phyloP scores from a whole-genome alignment of 1,284 basidiomycete genomes.

The Phlebopus sp. region DNA sequence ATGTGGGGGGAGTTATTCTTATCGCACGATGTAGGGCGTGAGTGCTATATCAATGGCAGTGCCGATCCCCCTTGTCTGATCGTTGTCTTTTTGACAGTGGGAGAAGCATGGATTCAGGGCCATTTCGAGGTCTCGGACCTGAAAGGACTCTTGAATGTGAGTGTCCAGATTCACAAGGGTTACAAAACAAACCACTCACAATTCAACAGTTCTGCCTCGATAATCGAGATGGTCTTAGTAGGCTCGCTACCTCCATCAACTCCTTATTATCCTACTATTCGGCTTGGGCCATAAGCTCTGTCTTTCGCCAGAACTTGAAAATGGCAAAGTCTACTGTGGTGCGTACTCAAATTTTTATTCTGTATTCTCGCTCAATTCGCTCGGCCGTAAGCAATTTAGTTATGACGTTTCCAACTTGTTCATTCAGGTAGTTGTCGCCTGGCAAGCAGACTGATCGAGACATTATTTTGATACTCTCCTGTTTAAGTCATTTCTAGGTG shows the following conservation, averaged over 20 bases:
- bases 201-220: slow-evolving; percentile 43
- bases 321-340: slow-evolving; percentile 38
- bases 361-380: neutral
- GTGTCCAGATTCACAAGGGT: neutral
- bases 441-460: neutral
- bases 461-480: neutral
- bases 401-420: slow-evolving; percentile 42
- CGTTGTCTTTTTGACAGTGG: slow-evolving; percentile 5
- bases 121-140: slow-evolving; percentile 37
- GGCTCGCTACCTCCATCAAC: slow-evolving; percentile 26
- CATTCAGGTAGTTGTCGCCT: slow-evolving; percentile 9
- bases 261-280: slow-evolving; percentile 37
- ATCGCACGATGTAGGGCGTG: slow-evolving; percentile 8
- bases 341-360: slow-evolving; percentile 19
- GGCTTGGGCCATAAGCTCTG: slow-evolving; percentile 39
- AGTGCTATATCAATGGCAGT: neutral
- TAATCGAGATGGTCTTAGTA: slow-evolving; percentile 34
- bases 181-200: slow-evolving; percentile 20
- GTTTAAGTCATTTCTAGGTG: slow-evolving; percentile 30
- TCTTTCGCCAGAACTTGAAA: slow-evolving; percentile 38
- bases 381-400: neutral
- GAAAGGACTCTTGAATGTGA: slow-evolving; percentile 37
- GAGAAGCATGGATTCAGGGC: slow-evolving; percentile 38
- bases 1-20: slow-evolving; percentile 39
- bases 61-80: neutral